A percentile compares a stretch with the other conserved stretches of the same genome.
Evolutionary conservation across 345 rosid genomes (phyloP).

Genomic region (Acer campestre): DNA sequence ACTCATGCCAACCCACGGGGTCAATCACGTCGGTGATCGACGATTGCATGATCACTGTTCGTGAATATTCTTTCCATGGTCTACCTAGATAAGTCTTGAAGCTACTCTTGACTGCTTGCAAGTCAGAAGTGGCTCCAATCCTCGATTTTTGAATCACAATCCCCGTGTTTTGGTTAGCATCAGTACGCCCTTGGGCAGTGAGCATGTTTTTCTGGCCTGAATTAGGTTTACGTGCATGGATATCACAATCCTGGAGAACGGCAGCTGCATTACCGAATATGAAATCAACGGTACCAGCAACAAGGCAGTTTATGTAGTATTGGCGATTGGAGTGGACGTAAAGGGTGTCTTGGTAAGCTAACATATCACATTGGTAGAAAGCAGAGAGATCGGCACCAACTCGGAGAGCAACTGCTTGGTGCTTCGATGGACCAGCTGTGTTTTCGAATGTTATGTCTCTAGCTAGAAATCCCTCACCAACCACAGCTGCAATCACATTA

Average conservation of each 20-base stretch:
- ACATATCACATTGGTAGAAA: constrained; percentile 71
- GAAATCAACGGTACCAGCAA: constrained; percentile 87
- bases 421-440: constrained; percentile 82
- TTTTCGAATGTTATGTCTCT: constrained; percentile 73
- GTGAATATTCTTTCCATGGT: constrained; percentile 91
- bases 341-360: constrained; percentile 84
- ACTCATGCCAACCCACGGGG: constrained; percentile 79
- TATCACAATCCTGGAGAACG: constrained; percentile 74
- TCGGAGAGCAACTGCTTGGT: constrained; percentile 77
- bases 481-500: constrained; percentile 53
- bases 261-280: constrained; percentile 74
- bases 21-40: constrained; percentile 60
- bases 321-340: constrained; percentile 73
- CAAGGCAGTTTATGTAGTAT: constrained; percentile 60
- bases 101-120: constrained; percentile 42
- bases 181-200: constrained; percentile 87
- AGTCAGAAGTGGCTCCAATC: constrained; percentile 79
- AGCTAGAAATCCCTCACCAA: constrained; percentile 76
- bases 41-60: constrained; percentile 87
- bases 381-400: constrained; percentile 82
- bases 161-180: constrained; percentile 92
- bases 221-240: constrained; percentile 81
- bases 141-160: constrained; percentile 84
- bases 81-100: constrained; percentile 85
- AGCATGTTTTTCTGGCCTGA: constrained; percentile 96